phyloP scores from a whole-genome alignment of 2,329 filamentous ascomycete species.

The Tympanopsis confertula region DNA sequence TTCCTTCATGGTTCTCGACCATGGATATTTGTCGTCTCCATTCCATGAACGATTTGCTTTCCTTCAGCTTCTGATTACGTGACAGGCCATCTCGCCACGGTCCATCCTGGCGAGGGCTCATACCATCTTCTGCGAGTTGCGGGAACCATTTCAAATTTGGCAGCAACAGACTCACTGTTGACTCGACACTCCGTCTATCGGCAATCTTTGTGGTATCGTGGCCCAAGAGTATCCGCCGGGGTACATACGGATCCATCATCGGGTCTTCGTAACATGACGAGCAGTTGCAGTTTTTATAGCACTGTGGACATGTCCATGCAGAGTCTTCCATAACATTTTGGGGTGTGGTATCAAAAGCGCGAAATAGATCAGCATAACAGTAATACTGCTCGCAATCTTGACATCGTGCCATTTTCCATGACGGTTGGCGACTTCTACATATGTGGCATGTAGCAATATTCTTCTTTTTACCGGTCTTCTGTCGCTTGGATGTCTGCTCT shows the following conservation, averaged over 20 bases:
- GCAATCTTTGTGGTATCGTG: slow-evolving; percentile 86
- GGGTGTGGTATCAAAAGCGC: slow-evolving; percentile 84
- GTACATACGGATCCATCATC: slow-evolving; percentile 65
- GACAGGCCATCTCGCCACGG: too few species aligned
- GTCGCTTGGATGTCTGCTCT: slow-evolving; percentile 53
- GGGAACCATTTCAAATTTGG: slow-evolving; percentile 81
- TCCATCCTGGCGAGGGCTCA: too few species aligned
- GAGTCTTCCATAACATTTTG: slow-evolving; percentile 69
- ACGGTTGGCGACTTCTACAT: slow-evolving; percentile 73
- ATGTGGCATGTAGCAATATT: slow-evolving; percentile 52
- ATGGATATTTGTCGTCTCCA: not conserved
- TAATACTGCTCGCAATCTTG: slow-evolving; percentile 63
- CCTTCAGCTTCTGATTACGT: not conserved
- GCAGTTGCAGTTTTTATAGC: slow-evolving; percentile 77
- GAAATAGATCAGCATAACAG: slow-evolving; percentile 86
- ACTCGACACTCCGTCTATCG: slow-evolving; percentile 81
- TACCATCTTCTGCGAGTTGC: slow-evolving; percentile 42
- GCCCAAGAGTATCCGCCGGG: slow-evolving; percentile 76
- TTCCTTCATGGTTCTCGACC: not conserved
- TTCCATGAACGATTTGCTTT: not conserved
- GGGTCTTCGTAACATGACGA: slow-evolving; percentile 58
- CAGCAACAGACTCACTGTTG: slow-evolving; percentile 77
- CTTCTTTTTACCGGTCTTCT: slow-evolving; percentile 35
- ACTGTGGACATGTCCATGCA: slow-evolving; percentile 82
- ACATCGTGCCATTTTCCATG: slow-evolving; percentile 71